These are phyloP conservation scores for Phytophthora agathidicida DNA, from an alignment of 352 stramenopile genomes.

Conservation along the genomic window DNA sequence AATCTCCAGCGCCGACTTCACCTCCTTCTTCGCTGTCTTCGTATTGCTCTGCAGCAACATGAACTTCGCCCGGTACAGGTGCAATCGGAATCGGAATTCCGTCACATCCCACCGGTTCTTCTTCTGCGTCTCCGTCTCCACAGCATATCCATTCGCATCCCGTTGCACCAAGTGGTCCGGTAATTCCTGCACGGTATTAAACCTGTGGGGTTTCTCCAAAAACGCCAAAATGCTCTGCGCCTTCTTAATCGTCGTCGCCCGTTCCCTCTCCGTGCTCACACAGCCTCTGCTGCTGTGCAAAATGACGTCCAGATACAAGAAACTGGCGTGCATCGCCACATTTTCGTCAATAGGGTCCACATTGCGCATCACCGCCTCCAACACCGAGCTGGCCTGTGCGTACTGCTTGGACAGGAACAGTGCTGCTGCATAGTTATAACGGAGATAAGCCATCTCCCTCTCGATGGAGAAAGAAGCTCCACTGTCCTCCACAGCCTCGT, in stretches of 20 bases:
- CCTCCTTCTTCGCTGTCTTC: conserved; percentile 92
- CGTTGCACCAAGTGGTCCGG: conserved; percentile 42
- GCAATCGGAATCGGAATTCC: conserved; percentile 91
- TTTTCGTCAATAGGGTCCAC: conserved; percentile 92
- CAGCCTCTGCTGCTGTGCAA: conserved; percentile 88
- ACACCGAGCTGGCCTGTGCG: conserved; percentile 78
- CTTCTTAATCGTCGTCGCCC: conserved; percentile 76
- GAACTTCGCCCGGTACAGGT: conserved; percentile 93
- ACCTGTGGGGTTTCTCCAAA: conserved; percentile 90
- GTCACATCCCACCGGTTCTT: conserved; percentile 71
- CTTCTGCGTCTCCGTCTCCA: conserved; percentile 59
- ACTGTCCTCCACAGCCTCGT: conserved; percentile 21
- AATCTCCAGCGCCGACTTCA: conserved; percentile 93
- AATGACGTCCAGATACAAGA: conserved; percentile 93
- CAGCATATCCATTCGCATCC: conserved; percentile 37
- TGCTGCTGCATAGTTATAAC: conserved; percentile 91
- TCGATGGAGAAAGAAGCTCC: conserved; percentile 70
- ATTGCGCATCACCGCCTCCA: conserved; percentile 89
- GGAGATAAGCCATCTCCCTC: conserved; percentile 85
- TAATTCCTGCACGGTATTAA: conserved; percentile 77
- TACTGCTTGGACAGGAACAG: conserved; percentile 93
- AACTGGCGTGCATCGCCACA: conserved; percentile 93
- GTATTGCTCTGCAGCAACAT: conserved; percentile 88
- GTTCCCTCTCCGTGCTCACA: conserved; percentile 80
- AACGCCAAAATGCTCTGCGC: conserved; percentile 88